Conservation (phyloP, 768 basidiomycete genomes). For the Macrolepiota fuliginosa region DNA sequence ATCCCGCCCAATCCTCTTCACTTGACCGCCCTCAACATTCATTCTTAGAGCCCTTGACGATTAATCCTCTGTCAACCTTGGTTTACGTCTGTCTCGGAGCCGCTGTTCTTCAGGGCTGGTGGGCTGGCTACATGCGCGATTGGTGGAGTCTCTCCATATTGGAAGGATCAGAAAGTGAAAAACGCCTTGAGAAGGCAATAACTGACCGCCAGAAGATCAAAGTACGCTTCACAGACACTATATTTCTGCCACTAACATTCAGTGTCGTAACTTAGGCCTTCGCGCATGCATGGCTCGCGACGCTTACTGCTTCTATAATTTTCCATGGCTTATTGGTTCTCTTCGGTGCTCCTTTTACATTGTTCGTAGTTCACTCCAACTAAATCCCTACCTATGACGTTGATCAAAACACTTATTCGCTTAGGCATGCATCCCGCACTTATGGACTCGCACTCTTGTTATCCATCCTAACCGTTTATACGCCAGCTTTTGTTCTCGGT, state of each 20-base stretch:
- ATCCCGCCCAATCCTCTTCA: constrained; percentile 34
- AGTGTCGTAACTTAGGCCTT: constrained; percentile 39
- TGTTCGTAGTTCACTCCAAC: constrained; percentile 35
- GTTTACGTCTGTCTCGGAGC: constrained; percentile 56
- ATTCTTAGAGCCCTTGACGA: constrained; percentile 66
- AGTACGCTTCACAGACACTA: constrained; percentile 27
- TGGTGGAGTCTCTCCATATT: constrained; percentile 50
- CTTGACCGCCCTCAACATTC: constrained; percentile 67
- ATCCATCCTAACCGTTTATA: constrained; percentile 60
- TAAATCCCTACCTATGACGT: not conserved
- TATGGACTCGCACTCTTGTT: constrained; percentile 68
- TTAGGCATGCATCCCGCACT: constrained; percentile 45
- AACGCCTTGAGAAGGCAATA: constrained; percentile 37
- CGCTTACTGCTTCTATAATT: constrained; percentile 43
- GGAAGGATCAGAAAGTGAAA: constrained; percentile 40
- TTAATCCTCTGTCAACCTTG: constrained; percentile 55
- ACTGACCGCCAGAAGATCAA: constrained; percentile 34
- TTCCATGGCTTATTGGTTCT: constrained; percentile 53
- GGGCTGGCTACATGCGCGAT: constrained; percentile 62
- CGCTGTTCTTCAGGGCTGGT: constrained; percentile 60
- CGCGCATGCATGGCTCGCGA: constrained; percentile 48
- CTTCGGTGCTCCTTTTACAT: constrained; percentile 73
- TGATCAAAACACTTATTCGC: constrained; percentile 1
- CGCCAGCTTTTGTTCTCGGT: constrained; percentile 71
- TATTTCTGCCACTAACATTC: not conserved